Evolutionary conservation across 805 yeast genomes (phyloP).

Genomic region (Candida koratica): DNA sequence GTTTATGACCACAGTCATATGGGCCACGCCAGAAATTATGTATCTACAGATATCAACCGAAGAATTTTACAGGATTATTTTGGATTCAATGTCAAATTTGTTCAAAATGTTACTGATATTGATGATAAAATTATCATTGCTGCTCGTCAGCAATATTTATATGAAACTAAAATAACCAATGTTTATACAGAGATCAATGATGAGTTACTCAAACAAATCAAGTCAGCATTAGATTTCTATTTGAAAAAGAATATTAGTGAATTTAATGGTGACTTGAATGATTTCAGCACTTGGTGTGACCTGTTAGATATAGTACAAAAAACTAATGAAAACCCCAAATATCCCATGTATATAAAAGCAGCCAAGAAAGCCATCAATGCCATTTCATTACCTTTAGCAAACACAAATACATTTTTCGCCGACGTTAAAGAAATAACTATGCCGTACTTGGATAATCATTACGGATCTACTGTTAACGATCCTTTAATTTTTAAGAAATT

Average conservation of each 20-base stretch:
- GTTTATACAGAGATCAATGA: conserved; percentile 25
- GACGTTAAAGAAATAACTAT: conserved; percentile 72
- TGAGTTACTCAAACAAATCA: conserved; percentile 37
- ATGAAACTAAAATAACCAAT: conserved; percentile 50
- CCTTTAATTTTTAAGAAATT: conserved; percentile 77
- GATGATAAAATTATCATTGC: conserved; percentile 95
- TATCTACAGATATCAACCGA: conserved; percentile 88
- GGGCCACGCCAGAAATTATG: conserved; percentile 99
- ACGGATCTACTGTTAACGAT: conserved; percentile 76
- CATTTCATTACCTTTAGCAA: conserved; percentile 27
- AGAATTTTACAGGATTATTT: conserved; percentile 86
- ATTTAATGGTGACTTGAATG: conserved; percentile 22
- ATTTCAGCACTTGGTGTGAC: conserved; percentile 50
- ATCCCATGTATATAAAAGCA: conserved; percentile 78
- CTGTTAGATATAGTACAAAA: conserved; percentile 47
- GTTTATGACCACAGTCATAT: conserved; percentile 94
- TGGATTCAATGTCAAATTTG: conserved; percentile 81
- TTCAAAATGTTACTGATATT: conserved; percentile 97
- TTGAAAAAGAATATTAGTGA: conserved; percentile 53
- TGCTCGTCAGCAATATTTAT: conserved; percentile 85
- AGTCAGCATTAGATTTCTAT: conserved; percentile 46
- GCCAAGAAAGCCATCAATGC: conserved; percentile 49
- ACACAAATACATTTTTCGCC: conserved; percentile 44
- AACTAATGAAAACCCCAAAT: conserved; percentile 66
- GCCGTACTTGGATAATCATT: conserved; percentile 63